A percentile compares a stretch with the other conserved stretches of the same genome.
Conservation (phyloP, 202 grass and related monocot species). For the Hordeum pubiflorum region DNA sequence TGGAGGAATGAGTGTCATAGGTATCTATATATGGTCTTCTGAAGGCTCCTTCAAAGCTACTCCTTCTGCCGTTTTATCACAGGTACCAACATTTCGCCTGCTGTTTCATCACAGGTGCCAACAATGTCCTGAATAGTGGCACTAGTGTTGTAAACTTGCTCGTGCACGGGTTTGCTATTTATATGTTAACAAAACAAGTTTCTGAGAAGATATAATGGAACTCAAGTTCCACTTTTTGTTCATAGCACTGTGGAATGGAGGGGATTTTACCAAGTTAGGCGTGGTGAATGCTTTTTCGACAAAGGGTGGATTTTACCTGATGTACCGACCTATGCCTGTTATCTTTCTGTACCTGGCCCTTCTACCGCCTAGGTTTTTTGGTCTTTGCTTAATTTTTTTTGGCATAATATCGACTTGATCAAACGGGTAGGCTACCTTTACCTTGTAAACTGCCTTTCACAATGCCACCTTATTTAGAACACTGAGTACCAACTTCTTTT, state of each 20-base stretch:
- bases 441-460: background rate
- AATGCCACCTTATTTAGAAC: background rate
- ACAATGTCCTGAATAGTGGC: background rate
- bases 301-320: no score
- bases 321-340: background rate
- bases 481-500: constrained; percentile 14
- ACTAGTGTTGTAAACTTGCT: background rate
- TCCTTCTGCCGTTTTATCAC: constrained; percentile 46
- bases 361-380: background rate
- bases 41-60: constrained; percentile 77
- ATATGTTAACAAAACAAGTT: background rate
- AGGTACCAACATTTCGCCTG: constrained; percentile 41
- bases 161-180: background rate
- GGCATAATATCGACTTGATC: background rate
- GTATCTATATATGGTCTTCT: constrained; percentile 76
- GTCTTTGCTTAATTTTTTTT: background rate
- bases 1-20: constrained; percentile 75
- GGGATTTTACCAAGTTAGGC: background rate
- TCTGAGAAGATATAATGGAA: background rate
- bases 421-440: background rate
- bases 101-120: constrained; percentile 46
- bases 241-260: background rate
- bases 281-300: background rate
- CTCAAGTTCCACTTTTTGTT: background rate
- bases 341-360: background rate